Evolutionary conservation across 805 yeast species (phyloP), one percentile per base, ranked within the genome.

Genomic region (Saturnispora zaruensis): DNA sequence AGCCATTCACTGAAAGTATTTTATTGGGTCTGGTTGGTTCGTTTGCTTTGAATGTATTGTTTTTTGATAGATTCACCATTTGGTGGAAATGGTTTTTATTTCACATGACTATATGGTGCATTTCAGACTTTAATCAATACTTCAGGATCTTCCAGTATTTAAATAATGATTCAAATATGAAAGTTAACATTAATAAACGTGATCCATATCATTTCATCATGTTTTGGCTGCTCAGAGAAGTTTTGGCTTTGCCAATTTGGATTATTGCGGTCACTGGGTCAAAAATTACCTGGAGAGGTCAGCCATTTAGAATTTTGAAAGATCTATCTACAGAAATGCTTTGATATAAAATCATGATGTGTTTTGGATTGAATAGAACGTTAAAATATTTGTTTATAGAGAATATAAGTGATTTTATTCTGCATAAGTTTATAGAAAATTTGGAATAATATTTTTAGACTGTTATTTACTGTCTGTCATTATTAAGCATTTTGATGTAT

Each of bases 221-320:
- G 1, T 66, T 73, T 23, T 88, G 96, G 96, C 33, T 75, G 0
- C 61, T 78, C 33, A 71, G 96, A 47, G 96, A 88, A 61, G 3
- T 73, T 0, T 65, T 87, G 48, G 96, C 96, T 1, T 67, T 88
- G 20, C 96, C 96, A 0, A 78, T 88, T 21, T 88, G 96, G 96
- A 51, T 83, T 2, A 70, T 69, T 26, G 96, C 96, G 1, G 82
- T 88, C 83, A 55, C 72, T 28, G 96, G 96, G 0, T 81, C 82
- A 11, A 74, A 77, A 44, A 81, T 82, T 37, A 87, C 87, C 64
- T 82, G 89, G 89, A 71, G 96, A 52, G 86, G 87, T 34, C 73
- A 78, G 55, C 87, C 88, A 2, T 88, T 87, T 63, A 70, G 69
- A 53, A 87, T 88, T 55, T 77, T 79, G 48, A 70, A 79, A 4